Percentiles rank a stretch among this genome's conserved stretches.
These are phyloP conservation scores for Fusarium solani-melongenae DNA, from an alignment of 2,329 filamentous ascomycete species.

Conservation along the genomic window DNA sequence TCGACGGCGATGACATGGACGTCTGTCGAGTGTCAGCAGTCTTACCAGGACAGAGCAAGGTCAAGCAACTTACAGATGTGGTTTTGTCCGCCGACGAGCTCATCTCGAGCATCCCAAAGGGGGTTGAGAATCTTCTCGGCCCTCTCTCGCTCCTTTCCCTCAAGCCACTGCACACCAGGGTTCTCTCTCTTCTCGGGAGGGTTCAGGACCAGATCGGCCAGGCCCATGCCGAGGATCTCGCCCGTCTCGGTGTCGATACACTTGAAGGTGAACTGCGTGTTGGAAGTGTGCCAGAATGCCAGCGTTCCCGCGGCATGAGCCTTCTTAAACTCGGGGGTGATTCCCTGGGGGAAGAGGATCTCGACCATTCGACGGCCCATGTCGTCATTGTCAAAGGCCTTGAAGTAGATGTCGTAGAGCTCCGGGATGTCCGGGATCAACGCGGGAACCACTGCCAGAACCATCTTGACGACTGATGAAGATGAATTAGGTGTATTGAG, in stretches of 20 bases:
- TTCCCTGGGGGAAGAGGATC: slow-evolving; percentile 53
- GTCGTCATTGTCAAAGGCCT: slow-evolving; percentile 53
- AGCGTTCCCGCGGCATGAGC: slow-evolving; percentile 55
- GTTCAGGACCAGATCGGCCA: slow-evolving; percentile 56
- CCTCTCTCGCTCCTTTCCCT: slow-evolving; percentile 55
- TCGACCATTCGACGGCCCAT: slow-evolving; percentile 54
- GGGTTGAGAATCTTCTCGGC: slow-evolving; percentile 56
- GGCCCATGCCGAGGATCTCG: slow-evolving; percentile 59
- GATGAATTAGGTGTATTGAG: background rate
- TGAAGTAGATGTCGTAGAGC: slow-evolving; percentile 60
- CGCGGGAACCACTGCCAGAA: slow-evolving; percentile 56
- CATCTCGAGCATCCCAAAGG: slow-evolving; percentile 55
- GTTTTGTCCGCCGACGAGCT: slow-evolving; percentile 50
- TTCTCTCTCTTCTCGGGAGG: slow-evolving; percentile 56
- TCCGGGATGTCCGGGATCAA: slow-evolving; percentile 58
- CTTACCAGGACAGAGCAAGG: background rate
- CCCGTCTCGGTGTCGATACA: slow-evolving; percentile 56
- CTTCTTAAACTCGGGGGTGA: slow-evolving; percentile 54
- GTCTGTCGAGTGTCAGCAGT: slow-evolving; percentile 39
- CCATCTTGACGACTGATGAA: slow-evolving; percentile 42
- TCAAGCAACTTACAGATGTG: background rate
- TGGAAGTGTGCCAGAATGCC: slow-evolving; percentile 51
- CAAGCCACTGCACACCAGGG: slow-evolving; percentile 58
- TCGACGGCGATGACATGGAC: slow-evolving; percentile 58
- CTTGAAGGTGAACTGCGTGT: slow-evolving; percentile 59